Evolutionary conservation across 75 land plant species (phyloP).

Genomic region (Isoetes taiwanensis): DNA sequence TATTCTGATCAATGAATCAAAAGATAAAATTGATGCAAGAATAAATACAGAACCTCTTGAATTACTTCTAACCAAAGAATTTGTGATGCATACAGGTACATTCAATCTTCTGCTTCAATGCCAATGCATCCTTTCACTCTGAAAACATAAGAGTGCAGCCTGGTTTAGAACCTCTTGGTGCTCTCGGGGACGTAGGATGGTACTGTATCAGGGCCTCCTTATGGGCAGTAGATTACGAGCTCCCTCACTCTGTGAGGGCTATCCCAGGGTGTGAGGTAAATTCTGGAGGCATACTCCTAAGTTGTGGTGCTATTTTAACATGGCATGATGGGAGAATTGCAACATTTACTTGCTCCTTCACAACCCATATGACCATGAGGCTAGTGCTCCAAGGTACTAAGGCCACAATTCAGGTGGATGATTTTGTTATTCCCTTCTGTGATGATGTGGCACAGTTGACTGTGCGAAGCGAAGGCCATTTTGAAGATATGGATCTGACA

Average conservation of each 20-base stretch:
- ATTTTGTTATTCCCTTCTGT: constrained; percentile 51
- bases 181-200: constrained; percentile 84
- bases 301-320: constrained; percentile 42
- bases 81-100: constrained; percentile 25
- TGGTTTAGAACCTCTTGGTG: constrained; percentile 68
- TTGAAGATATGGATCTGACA: no score
- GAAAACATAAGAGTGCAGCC: constrained; percentile 63
- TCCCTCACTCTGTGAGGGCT: constrained; percentile 56
- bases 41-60: no score
- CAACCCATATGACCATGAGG: constrained; percentile 45
- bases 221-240: constrained; percentile 43
- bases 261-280: constrained; percentile 30
- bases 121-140: constrained; percentile 25
- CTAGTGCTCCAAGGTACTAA: constrained; percentile 26
- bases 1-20: no score
- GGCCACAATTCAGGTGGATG: constrained; percentile 31
- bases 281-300: constrained; percentile 44
- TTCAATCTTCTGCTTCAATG: constrained; percentile 17
- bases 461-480: no score
- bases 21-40: no score
- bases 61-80: no score
- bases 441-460: constrained; percentile 27
- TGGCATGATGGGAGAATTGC: constrained; percentile 63
- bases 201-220: constrained; percentile 59
- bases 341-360: constrained; percentile 61